These are phyloP conservation scores for Hypoxylon perforatum DNA, from an alignment of 495 filamentous ascomycete species.

Conservation along the genomic window DNA sequence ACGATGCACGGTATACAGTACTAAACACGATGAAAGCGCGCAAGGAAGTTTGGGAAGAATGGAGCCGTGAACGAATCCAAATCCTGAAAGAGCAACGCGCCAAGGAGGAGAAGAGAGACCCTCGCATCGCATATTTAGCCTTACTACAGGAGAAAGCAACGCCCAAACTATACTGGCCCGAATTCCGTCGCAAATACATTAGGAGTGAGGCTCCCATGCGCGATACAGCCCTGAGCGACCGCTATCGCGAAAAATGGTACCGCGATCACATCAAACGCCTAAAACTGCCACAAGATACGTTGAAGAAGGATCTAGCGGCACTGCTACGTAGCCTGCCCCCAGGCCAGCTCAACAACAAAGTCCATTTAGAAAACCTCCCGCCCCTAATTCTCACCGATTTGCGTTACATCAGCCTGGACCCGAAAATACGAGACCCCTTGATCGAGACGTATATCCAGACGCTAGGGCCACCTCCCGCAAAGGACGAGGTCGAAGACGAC, in stretches of 20 bases:
- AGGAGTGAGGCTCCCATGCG: conserved; percentile 84
- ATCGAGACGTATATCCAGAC: conserved; percentile 81
- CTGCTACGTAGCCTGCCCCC: conserved; percentile 77
- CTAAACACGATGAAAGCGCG: conserved; percentile 82
- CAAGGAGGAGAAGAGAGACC: conserved; percentile 84
- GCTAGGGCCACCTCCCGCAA: conserved; percentile 72
- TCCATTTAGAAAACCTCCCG: conserved; percentile 73
- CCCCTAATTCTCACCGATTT: conserved; percentile 76
- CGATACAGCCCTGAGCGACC: conserved; percentile 78
- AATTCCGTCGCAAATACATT: conserved; percentile 93
- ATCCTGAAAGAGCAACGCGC: conserved; percentile 75
- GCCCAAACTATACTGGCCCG: conserved; percentile 94
- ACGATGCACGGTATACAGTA: conserved; percentile 87
- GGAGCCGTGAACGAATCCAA: conserved; percentile 79
- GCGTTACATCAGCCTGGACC: conserved; percentile 82
- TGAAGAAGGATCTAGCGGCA: conserved; percentile 82
- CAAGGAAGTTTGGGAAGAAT: conserved; percentile 83
- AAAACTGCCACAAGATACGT: conserved; percentile 76
- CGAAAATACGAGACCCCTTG: conserved; percentile 74
- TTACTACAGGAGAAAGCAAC: conserved; percentile 85
- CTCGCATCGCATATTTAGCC: conserved; percentile 81
- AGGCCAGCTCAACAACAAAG: conserved; percentile 72
- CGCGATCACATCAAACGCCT: conserved; percentile 84
- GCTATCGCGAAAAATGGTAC: conserved; percentile 91
- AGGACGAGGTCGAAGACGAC: conserved; percentile 64